A percentile compares a stretch with the other conserved stretches of the same genome.
Evolutionary conservation across 176 grass and related monocot genomes (phyloP).

Genomic region (Lolium perenne): DNA sequence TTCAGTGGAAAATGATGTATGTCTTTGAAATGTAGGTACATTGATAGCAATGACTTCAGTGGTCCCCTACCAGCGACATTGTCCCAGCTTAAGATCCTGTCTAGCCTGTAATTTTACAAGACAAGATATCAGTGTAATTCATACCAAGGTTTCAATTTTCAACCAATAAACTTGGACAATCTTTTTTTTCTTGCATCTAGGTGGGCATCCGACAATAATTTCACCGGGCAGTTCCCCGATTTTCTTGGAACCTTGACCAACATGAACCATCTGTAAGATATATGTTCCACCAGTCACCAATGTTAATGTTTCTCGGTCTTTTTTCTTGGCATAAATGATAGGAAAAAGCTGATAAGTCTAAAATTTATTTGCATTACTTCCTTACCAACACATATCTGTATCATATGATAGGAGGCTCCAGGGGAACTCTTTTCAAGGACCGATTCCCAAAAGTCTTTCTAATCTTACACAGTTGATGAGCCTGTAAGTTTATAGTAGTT

Average conservation of each 20-base stretch:
- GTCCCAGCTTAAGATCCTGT: constrained; percentile 61
- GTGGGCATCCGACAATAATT: constrained; percentile 70
- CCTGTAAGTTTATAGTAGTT: constrained; percentile 62
- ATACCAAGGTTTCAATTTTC: constrained; percentile 11
- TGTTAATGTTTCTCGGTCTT: not conserved
- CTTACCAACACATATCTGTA: constrained; percentile 22
- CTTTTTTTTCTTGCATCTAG: constrained; percentile 49
- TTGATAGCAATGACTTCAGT: constrained; percentile 73
- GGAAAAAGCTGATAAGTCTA: constrained; percentile 6
- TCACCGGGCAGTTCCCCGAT: constrained; percentile 76
- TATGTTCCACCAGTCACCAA: constrained; percentile 7
- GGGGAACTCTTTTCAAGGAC: constrained; percentile 88
- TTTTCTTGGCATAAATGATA: constrained; percentile 26
- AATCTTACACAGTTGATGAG: constrained; percentile 66
- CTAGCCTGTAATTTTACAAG: constrained; percentile 48
- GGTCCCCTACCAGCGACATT: constrained; percentile 66
- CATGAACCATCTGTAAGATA: constrained; percentile 63
- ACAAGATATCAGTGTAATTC: not conserved
- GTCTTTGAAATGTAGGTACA: constrained; percentile 63
- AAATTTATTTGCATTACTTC: not conserved
- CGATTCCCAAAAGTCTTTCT: constrained; percentile 73
- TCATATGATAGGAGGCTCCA: constrained; percentile 73
- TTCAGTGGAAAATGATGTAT: constrained; percentile 29
- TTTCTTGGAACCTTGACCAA: constrained; percentile 66
- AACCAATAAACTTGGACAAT: constrained; percentile 39